Evolutionary conservation across 2,329 filamentous ascomycete genomes (phyloP).

Genomic region (Hypoxylon sp.): DNA sequence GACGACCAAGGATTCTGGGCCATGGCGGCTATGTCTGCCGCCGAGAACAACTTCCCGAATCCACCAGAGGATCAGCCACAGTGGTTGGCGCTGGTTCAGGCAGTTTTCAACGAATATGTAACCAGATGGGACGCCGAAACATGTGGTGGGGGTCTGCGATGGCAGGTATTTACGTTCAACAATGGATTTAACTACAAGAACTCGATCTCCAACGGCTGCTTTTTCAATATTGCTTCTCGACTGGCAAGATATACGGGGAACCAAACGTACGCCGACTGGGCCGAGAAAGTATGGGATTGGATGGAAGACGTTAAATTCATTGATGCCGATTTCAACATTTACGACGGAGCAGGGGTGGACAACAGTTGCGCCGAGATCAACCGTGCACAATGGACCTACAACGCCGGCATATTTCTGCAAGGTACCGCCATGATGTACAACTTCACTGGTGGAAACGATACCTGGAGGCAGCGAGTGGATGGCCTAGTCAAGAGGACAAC

Average conservation of each 20-base stretch:
- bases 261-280: slow-evolving; percentile 83
- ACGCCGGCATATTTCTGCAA: slow-evolving; percentile 76
- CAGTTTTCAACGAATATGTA: slow-evolving; percentile 84
- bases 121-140: slow-evolving; percentile 76
- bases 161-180: slow-evolving; percentile 89
- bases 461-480: slow-evolving; percentile 71
- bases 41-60: slow-evolving; percentile 82
- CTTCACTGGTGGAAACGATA: slow-evolving; percentile 65
- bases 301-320: slow-evolving; percentile 70
- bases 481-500: slow-evolving; percentile 69
- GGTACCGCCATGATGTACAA: slow-evolving; percentile 75
- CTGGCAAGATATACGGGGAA: slow-evolving; percentile 85
- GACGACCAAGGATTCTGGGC: slow-evolving; percentile 89
- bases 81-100: slow-evolving; percentile 84
- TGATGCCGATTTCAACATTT: slow-evolving; percentile 67
- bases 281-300: slow-evolving; percentile 79
- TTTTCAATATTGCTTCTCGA: slow-evolving; percentile 78
- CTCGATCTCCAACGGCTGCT: slow-evolving; percentile 77
- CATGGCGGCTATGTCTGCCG: slow-evolving; percentile 84
- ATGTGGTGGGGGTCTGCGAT: slow-evolving; percentile 83
- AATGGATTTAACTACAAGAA: slow-evolving; percentile 79
- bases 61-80: slow-evolving; percentile 74
- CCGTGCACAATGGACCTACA: slow-evolving; percentile 77
- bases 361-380: slow-evolving; percentile 67
- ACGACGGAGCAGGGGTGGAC: slow-evolving; percentile 67